Conservation (phyloP, 768 basidiomycete genomes). For the Suillus discolor region DNA sequence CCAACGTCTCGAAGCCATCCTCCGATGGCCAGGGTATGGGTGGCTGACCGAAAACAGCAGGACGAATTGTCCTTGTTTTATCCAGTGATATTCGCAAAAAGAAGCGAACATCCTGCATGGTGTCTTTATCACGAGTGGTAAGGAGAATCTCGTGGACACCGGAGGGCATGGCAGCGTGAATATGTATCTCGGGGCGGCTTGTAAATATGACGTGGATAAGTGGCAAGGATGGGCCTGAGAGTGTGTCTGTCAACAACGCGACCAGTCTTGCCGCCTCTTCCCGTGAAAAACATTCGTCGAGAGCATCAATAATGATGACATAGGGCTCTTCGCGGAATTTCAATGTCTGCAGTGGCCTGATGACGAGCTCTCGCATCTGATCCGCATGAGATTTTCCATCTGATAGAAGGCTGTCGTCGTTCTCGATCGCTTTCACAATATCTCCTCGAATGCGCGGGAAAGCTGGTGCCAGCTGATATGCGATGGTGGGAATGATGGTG, state of each 20-base stretch:
- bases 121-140: slow-evolving; percentile 14
- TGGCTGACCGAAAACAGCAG: slow-evolving; percentile 1
- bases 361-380: slow-evolving; percentile 19
- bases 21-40: slow-evolving; percentile 19
- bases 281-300: slow-evolving; percentile 15
- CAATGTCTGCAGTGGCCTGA: slow-evolving; percentile 14
- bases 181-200: neutral
- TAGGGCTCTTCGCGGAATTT: slow-evolving; percentile 5
- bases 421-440: slow-evolving; percentile 17
- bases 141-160: neutral
- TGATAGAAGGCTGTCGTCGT: slow-evolving; percentile 10
- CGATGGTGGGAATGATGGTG: slow-evolving; percentile 17
- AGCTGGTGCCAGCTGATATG: slow-evolving; percentile 18
- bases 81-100: slow-evolving; percentile 18
- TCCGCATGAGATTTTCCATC: slow-evolving; percentile 6
- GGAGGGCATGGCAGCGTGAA: slow-evolving; percentile 7
- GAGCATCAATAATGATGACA: slow-evolving; percentile 9
- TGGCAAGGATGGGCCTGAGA: slow-evolving; percentile 8
- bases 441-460: slow-evolving; percentile 14
- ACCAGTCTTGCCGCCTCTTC: slow-evolving; percentile 13
- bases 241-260: neutral
- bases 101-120: slow-evolving; percentile 15
- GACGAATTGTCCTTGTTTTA: slow-evolving; percentile 11
- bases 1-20: slow-evolving; percentile 16
- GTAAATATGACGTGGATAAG: neutral